Evolutionary conservation across 2,329 filamentous ascomycete genomes (phyloP), one percentile per base, ranked within the genome.

Genomic region (Hymenoscyphus scutula): DNA sequence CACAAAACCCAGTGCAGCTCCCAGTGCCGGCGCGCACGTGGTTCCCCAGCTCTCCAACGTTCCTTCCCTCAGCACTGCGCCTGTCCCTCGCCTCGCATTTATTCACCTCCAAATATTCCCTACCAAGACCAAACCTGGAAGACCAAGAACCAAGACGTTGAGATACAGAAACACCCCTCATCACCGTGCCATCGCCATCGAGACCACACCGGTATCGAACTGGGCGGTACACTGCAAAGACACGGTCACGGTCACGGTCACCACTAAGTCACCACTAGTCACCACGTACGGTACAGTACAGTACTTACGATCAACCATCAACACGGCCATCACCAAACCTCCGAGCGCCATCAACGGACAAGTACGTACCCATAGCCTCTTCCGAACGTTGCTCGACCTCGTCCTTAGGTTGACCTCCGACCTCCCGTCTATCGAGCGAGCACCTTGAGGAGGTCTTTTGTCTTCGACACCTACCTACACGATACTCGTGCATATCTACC

Each of bases 301-400:
- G n/a, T 48, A 48, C 41, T n/a, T 4, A 8, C 41, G 38, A 17
- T 41, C 38, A 19, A 41, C 13, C 17, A 11, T 19, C 15, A 19
- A 17, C 38, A 41, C 38, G 19, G 41, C 41, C 41, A 48, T 48
- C 41, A 25, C n/a, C 41, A 48, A 48, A 19, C 41, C 41, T 48
- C 41, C 41, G 41, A 48, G 41, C 41, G 41, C 19, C 23, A 48
- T 48, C 41, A 48, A 48, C 41, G 41, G n/a, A 48, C 41, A n/a
- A n/a, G n/a, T n/a, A 8, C 41, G n/a, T 7, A 48, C 19, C 41
- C 41, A 48, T 25, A 34, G 32, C 11, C 8, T 13, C n/a, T n/a
- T n/a, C n/a, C n/a, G n/a, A n/a, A n/a, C n/a, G n/a, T n/a, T n/a
- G n/a, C n/a, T n/a, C n/a, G n/a, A n/a, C n/a, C n/a, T n/a, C n/a